These are phyloP conservation scores for Phytopythium kandeliae DNA, from an alignment of 352 stramenopile genomes.

Conservation along the genomic window DNA sequence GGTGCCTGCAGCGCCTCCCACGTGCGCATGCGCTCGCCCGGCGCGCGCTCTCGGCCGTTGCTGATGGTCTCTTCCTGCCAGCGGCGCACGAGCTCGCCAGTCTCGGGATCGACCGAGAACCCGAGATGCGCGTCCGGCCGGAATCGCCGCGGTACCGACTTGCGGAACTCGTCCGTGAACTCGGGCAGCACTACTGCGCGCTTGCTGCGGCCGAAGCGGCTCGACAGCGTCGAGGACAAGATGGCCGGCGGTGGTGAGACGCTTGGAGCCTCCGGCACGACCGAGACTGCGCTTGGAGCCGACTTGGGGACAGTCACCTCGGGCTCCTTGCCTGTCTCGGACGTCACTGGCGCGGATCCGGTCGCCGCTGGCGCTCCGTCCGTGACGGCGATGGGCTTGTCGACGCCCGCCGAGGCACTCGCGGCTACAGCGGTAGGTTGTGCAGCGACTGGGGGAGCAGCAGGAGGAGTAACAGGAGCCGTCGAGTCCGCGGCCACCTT, in stretches of 20 bases:
- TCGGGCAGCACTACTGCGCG: slow-evolving; percentile 41
- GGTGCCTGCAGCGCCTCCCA: slow-evolving; percentile 67
- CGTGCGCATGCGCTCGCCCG: slow-evolving; percentile 53
- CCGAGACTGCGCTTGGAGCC: too few species aligned
- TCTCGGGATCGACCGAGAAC: slow-evolving; percentile 41
- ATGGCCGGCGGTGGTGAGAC: neutral
- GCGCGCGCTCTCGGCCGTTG: slow-evolving; percentile 30
- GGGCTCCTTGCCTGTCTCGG: too few species aligned
- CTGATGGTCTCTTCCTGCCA: slow-evolving; percentile 50
- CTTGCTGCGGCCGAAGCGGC: neutral
- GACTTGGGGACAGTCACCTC: slow-evolving; percentile 6
- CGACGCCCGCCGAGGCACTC: neutral
- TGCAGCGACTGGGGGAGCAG: neutral
- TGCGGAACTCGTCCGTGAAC: slow-evolving; percentile 68
- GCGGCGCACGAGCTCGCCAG: slow-evolving; percentile 48
- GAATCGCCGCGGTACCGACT: slow-evolving; percentile 34
- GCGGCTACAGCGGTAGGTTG: neutral
- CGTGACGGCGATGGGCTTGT: neutral
- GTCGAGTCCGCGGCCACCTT: slow-evolving; percentile 33
- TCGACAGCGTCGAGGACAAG: neutral
- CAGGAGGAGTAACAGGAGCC: neutral
- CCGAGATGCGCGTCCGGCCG: slow-evolving; percentile 46
- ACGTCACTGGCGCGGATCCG: too few species aligned
- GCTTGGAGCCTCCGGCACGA: too few species aligned
- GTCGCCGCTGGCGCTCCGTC: too few species aligned